Evolutionary conservation across 2,329 filamentous ascomycete species (phyloP), one percentile per base, ranked within the genome.

Genomic region (Alternaria sp.): DNA sequence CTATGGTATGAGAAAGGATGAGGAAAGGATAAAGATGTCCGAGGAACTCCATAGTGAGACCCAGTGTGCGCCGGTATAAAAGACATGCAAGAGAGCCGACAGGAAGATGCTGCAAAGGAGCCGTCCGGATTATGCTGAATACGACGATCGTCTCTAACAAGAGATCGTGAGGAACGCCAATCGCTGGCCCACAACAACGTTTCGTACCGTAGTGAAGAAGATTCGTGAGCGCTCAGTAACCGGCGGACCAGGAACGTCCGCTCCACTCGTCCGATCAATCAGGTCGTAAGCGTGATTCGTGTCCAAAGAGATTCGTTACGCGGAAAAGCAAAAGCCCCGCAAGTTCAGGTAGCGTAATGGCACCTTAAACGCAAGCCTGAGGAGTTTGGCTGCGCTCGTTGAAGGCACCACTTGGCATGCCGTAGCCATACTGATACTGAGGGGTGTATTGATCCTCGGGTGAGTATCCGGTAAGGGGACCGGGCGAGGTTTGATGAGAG

Each of bases 381-480:
- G 82, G 82, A 4, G 82, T 79, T 53, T 83, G 82, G 54, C 80
- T 77, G 25, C 69, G 72, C 62, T 84, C 83, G 51, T 78, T 76
- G 56, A 85, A 81, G 59, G 84, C 81, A 43, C 78, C 79, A 65
- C 79, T 79, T 61, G 82, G 80, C 73, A 77, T 74, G 49, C 70
- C 72, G 62, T 75, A 76, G 74, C 72, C 69, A 69, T 82, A 85
- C 19, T 81, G 78, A 71, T 82, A 83, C 56, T 78, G 76, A 60
- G 82, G 82, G 15, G 76, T 69, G 45, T 76, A 71, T 40, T 80
- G 76, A 59, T 83, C 80, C 55, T 79, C 77, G 62, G 79, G 76
- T 52, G 74, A 78, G 43, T 80, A 78, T 51, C 79, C 77, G 28
- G 79, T 79, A 23, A 80, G 70, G 28, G 81, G 79, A 12, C 77